Percentiles rank a stretch among this genome's conserved stretches.
phyloP scores from a whole-genome alignment of 2,329 filamentous ascomycete genomes.

The Hypoxylon sp. region DNA sequence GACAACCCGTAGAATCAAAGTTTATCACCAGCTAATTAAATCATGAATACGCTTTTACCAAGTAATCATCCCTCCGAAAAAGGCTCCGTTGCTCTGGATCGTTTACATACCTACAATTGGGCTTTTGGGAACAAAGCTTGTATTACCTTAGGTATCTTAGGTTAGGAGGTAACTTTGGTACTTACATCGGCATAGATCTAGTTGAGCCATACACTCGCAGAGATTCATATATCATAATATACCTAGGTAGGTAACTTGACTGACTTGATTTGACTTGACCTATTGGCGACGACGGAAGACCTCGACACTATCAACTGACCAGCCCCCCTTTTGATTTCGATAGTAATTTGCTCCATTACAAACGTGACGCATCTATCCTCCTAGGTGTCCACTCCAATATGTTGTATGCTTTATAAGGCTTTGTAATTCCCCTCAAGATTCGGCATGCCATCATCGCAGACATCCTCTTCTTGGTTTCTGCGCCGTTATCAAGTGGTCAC shows the following conservation, averaged over 20 bases:
- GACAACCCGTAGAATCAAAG: too few species aligned
- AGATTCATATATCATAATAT: not conserved
- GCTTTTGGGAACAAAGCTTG: too few species aligned
- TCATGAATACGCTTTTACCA: too few species aligned
- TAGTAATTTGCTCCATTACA: conserved; percentile 19
- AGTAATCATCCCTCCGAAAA: not conserved
- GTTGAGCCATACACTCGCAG: not conserved
- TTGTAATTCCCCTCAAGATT: conserved; percentile 2
- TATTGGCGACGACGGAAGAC: conserved; percentile 30
- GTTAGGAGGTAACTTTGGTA: too few species aligned
- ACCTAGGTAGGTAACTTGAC: too few species aligned
- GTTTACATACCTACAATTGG: not conserved
- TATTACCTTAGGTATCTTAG: too few species aligned
- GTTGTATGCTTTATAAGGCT: conserved; percentile 6
- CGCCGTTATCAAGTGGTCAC: conserved; percentile 29
- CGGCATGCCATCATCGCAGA: not conserved
- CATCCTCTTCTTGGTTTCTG: conserved; percentile 11
- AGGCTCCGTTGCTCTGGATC: not conserved
- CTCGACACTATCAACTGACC: conserved; percentile 29
- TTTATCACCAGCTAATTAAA: too few species aligned
- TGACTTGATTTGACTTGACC: conserved; percentile 41
- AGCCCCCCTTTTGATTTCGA: conserved; percentile 11
- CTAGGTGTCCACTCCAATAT: conserved; percentile 6
- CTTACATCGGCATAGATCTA: not conserved
- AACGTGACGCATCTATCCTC: conserved; percentile 18